Evolutionary conservation across 139 green algal species (phyloP).

Genomic region (Medakamo hakoo): DNA sequence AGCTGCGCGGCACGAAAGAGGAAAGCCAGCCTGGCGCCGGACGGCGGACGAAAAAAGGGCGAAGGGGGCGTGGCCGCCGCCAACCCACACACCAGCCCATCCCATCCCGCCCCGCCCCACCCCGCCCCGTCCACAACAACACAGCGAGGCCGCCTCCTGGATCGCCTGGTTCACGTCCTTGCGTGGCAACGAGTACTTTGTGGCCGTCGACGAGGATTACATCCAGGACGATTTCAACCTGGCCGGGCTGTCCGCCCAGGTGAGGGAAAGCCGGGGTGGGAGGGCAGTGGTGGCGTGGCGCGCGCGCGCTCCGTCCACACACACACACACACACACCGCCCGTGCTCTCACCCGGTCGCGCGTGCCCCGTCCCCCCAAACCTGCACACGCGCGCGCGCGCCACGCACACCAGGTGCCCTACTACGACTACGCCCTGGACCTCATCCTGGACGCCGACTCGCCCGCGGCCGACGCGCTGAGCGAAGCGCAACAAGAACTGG

Average conservation of each 20-base stretch:
- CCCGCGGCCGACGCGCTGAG: slow-evolving; percentile 24
- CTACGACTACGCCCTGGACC: slow-evolving; percentile 93
- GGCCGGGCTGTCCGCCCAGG: slow-evolving; percentile 63
- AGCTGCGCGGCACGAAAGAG: no score
- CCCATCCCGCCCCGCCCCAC: not conserved
- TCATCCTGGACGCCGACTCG: slow-evolving; percentile 83
- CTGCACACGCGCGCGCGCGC: no score
- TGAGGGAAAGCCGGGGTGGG: not conserved
- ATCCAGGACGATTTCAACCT: slow-evolving; percentile 99
- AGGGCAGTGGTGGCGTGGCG: no score
- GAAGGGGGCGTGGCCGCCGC: no score
- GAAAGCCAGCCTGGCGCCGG: no score
- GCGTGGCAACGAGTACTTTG: slow-evolving; percentile 80
- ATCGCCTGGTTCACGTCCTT: slow-evolving; percentile 86
- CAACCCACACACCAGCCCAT: no score
- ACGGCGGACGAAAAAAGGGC: no score
- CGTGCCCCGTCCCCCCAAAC: no score
- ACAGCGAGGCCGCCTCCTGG: slow-evolving; percentile 45
- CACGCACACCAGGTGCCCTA: slow-evolving; percentile 94
- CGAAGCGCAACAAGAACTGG: slow-evolving; percentile 67
- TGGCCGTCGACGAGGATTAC: slow-evolving; percentile 86
- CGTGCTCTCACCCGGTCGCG: no score
- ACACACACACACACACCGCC: no score
- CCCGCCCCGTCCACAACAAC: not conserved
- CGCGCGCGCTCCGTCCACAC: not conserved